Evolutionary conservation across 1,139 yeast species (phyloP).

Genomic region (Saccharomyces uvarum): DNA sequence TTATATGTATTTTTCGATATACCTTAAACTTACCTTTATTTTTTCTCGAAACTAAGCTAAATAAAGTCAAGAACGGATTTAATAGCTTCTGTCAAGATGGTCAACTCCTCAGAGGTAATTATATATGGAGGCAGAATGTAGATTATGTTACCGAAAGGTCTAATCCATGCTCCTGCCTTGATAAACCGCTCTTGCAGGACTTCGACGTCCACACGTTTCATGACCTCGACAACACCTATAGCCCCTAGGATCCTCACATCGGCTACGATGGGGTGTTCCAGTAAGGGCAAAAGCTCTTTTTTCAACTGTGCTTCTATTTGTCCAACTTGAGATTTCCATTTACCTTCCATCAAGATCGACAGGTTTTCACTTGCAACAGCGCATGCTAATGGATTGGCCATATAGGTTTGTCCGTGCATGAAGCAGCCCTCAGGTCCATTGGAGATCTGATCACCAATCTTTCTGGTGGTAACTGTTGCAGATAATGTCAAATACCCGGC

Average conservation of each 20-base stretch:
- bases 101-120: constrained; percentile 18
- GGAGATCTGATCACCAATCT: constrained; percentile 14
- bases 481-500: constrained; percentile 32
- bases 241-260: constrained; percentile 26
- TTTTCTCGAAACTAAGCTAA: background rate
- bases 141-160: constrained; percentile 27
- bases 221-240: constrained; percentile 30
- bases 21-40: background rate
- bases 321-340: constrained; percentile 22
- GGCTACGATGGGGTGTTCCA: constrained; percentile 10
- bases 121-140: constrained; percentile 31
- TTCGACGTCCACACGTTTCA: constrained; percentile 17
- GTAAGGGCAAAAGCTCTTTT: constrained; percentile 15
- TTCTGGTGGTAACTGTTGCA: constrained; percentile 27
- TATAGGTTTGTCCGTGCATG: constrained; percentile 35
- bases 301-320: constrained; percentile 21
- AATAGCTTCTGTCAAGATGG: background rate
- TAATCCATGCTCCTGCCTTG: constrained; percentile 24
- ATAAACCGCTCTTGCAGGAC: constrained; percentile 21
- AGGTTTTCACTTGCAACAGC: constrained; percentile 31
- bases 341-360: constrained; percentile 25
- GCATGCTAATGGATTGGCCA: constrained; percentile 35
- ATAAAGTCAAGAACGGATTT: background rate
- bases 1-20: background rate
- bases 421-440: constrained; percentile 18